Percentiles rank a stretch among this genome's conserved stretches.
Conservation (phyloP, 2,329 filamentous ascomycete species). For the Fusarium pseudoanthophilum region DNA sequence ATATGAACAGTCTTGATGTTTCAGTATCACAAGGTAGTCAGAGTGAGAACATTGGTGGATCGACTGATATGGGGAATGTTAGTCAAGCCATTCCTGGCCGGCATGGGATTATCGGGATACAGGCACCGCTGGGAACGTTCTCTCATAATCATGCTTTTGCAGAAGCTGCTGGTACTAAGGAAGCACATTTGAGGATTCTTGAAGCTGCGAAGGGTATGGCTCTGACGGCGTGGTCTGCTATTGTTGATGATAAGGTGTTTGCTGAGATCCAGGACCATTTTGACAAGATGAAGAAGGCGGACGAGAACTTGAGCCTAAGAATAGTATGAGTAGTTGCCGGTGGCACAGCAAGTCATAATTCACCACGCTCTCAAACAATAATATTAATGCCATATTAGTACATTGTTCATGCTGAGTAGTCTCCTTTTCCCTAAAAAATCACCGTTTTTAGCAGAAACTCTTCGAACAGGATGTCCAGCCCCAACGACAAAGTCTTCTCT, state of each 20-base stretch:
- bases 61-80: background rate
- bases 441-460: background rate
- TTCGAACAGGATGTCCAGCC: background rate
- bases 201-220: background rate
- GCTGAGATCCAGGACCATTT: background rate
- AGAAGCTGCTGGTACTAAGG: background rate
- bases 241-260: background rate
- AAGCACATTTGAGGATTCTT: background rate
- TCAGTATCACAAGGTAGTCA: background rate
- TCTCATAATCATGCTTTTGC: background rate
- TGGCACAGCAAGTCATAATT: no score
- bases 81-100: background rate
- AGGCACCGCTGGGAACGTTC: accelerated
- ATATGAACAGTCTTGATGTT: background rate
- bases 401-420: no score
- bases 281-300: background rate
- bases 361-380: no score
- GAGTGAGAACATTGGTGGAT: background rate
- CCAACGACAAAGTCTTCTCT: background rate
- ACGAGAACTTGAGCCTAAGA: background rate
- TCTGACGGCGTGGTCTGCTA: background rate
- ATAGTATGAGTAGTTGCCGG: background rate
- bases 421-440: background rate
- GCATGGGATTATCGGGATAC: background rate
- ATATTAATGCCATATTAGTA: no score